A percentile compares a stretch with the other conserved stretches of the same genome.
Conservation (phyloP, 2,329 filamentous ascomycete genomes). For the Botrytis aclada region DNA sequence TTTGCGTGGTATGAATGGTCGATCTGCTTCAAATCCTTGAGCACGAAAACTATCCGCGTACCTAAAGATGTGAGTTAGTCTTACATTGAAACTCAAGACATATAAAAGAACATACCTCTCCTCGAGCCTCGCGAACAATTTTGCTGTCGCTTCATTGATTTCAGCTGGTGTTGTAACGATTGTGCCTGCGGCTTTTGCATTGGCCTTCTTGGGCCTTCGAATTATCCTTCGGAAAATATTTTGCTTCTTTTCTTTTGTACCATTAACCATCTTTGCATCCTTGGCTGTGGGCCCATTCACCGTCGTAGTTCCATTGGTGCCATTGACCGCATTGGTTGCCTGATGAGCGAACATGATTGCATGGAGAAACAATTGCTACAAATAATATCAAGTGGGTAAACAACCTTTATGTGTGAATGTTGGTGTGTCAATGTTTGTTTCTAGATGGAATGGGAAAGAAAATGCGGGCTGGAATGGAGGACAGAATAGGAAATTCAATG, state of each 20-base stretch:
- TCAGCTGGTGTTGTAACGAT: constrained; percentile 3
- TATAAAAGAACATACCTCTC: background rate
- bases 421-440: constrained; percentile 13
- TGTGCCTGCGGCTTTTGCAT: background rate
- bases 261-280: background rate
- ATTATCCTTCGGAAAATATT: constrained; percentile 13
- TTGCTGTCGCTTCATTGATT: constrained; percentile 14
- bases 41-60: background rate
- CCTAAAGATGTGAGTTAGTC: background rate
- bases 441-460: background rate
- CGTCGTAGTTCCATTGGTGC: background rate
- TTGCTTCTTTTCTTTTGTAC: background rate
- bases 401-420: background rate
- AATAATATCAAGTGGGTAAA: background rate
- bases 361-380: background rate
- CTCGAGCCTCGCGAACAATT: constrained; percentile 5
- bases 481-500: constrained; percentile 1
- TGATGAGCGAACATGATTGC: constrained; percentile 8
- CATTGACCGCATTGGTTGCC: background rate
- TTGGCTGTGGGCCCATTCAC: background rate
- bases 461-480: constrained; percentile 17
- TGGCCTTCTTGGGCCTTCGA: constrained; percentile 4
- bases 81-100: background rate
- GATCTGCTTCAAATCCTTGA: constrained; percentile 9
- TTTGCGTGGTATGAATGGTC: constrained; percentile 4